Evolutionary conservation across 1,284 basidiomycete species (phyloP).

Genomic region (Trichosporon inkin): DNA sequence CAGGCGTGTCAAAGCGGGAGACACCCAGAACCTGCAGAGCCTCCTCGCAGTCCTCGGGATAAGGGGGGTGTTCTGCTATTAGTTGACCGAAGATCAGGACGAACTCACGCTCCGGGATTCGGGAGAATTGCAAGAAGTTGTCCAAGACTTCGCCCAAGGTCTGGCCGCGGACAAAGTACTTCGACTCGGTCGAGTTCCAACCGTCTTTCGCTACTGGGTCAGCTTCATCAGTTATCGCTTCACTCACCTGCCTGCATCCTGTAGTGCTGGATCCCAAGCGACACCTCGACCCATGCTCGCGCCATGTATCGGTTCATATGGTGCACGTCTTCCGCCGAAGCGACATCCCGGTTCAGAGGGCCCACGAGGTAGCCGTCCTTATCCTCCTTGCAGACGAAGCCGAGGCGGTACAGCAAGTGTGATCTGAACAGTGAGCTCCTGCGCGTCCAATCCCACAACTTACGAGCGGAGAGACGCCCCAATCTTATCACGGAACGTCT

Average conservation of each 20-base stretch:
- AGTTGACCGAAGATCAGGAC: background rate
- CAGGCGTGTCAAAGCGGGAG: conserved; percentile 24
- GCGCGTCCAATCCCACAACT: no score
- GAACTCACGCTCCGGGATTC: conserved; percentile 11
- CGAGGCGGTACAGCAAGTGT: conserved; percentile 35
- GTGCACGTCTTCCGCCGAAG: conserved; percentile 24
- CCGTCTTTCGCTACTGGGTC: background rate
- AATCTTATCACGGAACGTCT: conserved; percentile 30
- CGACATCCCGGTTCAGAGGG: conserved; percentile 29
- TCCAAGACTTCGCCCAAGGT: conserved; percentile 21
- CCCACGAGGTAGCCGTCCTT: conserved; percentile 36
- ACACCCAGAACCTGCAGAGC: conserved; percentile 30
- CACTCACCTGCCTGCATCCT: conserved; percentile 25
- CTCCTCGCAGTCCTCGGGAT: conserved; percentile 8
- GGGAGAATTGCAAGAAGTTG: conserved; percentile 12
- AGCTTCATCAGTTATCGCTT: background rate
- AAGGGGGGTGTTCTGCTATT: conserved; percentile 9
- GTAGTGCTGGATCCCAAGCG: conserved; percentile 25
- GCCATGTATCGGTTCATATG: conserved; percentile 45
- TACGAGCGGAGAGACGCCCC: conserved; percentile 32
- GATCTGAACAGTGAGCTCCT: conserved; percentile 21
- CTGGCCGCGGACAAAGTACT: conserved; percentile 14
- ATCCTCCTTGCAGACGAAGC: conserved; percentile 40
- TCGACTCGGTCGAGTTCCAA: background rate
- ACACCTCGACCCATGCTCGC: conserved; percentile 42